A percentile compares a stretch with the other conserved stretches of the same genome.
phyloP scores from a whole-genome alignment of 768 basidiomycete genomes.

The Dioszegia hungarica region DNA sequence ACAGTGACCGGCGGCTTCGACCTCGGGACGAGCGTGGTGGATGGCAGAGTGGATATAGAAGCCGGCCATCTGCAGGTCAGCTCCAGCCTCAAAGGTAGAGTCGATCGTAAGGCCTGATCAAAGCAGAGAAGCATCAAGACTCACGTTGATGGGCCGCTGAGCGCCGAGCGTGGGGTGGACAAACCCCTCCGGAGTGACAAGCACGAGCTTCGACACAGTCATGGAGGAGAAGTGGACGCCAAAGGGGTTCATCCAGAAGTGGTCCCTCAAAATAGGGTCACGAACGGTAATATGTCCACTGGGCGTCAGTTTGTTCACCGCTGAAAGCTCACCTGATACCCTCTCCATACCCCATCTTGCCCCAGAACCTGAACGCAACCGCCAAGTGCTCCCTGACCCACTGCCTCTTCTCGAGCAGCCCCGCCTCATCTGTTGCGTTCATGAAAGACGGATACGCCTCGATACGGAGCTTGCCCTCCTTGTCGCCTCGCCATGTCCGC shows the following conservation, averaged over 20 bases:
- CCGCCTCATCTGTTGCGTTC: conserved; percentile 21
- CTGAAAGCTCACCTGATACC: conserved; percentile 27
- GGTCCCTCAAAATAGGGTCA: conserved; percentile 29
- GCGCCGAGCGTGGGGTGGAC: conserved; percentile 48
- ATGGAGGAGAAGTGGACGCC: conserved; percentile 56
- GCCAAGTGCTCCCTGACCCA: conserved; percentile 36
- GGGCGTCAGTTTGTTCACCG: conserved; percentile 10
- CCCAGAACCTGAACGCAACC: conserved; percentile 31
- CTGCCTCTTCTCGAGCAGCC: conserved; percentile 24
- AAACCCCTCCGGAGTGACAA: conserved; percentile 53
- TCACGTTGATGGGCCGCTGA: conserved; percentile 32
- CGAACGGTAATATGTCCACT: conserved; percentile 1
- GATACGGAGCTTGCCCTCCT: conserved; percentile 20
- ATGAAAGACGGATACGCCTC: conserved; percentile 21
- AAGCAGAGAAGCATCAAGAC: too few species aligned
- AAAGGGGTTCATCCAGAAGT: conserved; percentile 42
- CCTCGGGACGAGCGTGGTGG: conserved; percentile 35
- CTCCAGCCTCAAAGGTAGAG: too few species aligned
- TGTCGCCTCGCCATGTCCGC: conserved; percentile 25
- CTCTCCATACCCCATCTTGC: conserved; percentile 27
- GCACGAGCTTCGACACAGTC: conserved; percentile 53
- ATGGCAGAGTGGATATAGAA: conserved; percentile 54
- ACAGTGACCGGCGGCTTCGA: conserved; percentile 33
- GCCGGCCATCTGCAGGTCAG: conserved; percentile 40
- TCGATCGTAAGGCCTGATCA: too few species aligned